Conservation (phyloP, 306 rosid genomes). For the Ormosia emarginata region DNA sequence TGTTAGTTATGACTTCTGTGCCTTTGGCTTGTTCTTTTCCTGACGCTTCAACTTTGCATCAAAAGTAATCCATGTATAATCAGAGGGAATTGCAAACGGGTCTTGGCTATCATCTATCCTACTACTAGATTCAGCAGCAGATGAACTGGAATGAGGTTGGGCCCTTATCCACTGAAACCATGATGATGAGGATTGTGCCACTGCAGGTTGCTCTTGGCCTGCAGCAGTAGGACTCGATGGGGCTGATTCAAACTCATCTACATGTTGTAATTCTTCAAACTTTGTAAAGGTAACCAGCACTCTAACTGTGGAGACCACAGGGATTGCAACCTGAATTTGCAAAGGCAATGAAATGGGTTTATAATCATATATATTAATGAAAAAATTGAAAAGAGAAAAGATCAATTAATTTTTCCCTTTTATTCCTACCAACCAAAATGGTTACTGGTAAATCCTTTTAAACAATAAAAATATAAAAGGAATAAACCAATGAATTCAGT, state of each 20-base stretch:
- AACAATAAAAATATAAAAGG: neutral
- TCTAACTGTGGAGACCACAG: constrained; percentile 81
- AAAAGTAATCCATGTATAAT: constrained; percentile 48
- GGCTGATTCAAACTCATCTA: constrained; percentile 78
- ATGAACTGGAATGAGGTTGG: constrained; percentile 52
- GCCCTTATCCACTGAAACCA: constrained; percentile 89
- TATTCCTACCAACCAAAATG: constrained; percentile 23
- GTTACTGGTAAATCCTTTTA: neutral
- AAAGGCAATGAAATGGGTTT: neutral
- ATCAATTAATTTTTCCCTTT: constrained; percentile 4
- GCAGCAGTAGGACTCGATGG: constrained; percentile 78
- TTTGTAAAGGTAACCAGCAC: constrained; percentile 81
- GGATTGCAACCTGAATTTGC: constrained; percentile 73
- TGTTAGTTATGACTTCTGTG: constrained; percentile 36
- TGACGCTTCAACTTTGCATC: constrained; percentile 47
- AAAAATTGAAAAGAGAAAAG: constrained; percentile 17
- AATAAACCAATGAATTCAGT: neutral
- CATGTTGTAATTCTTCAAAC: constrained; percentile 71
- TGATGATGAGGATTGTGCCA: constrained; percentile 45
- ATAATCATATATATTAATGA: neutral
- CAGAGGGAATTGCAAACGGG: constrained; percentile 58
- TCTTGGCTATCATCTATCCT: constrained; percentile 53
- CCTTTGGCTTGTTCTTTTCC: constrained; percentile 51
- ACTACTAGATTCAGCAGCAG: constrained; percentile 40
- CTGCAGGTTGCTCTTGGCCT: constrained; percentile 45